These are phyloP conservation scores for Picea abies DNA, from an alignment of 83 land plant species.

Conservation along the genomic window DNA sequence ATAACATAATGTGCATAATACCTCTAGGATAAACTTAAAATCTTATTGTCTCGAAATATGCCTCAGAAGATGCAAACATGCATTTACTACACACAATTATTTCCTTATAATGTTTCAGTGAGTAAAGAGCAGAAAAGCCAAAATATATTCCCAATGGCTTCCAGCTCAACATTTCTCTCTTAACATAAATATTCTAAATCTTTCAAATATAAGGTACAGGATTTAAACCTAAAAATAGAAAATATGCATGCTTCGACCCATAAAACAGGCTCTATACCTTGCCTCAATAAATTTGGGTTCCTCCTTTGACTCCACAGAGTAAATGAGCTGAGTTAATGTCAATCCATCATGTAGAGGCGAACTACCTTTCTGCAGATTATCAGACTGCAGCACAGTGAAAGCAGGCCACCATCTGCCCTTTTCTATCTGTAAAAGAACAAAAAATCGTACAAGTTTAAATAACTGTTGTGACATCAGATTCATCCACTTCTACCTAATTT, in stretches of 20 bases:
- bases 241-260: background rate
- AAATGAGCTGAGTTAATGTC: background rate
- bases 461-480: background rate
- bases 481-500: background rate
- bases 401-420: constrained; percentile 19
- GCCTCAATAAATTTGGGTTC: constrained; percentile 7
- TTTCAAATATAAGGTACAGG: no score
- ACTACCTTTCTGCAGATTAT: background rate
- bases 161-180: no score
- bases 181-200: no score
- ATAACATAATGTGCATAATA: no score
- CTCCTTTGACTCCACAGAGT: constrained; percentile 1
- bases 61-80: no score
- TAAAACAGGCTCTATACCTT: background rate
- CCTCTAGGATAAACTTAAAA: no score
- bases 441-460: background rate
- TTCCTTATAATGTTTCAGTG: no score
- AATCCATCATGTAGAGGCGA: background rate
- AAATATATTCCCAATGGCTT: no score
- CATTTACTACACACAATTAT: no score
- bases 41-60: no score
- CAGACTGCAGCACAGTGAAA: constrained; percentile 1
- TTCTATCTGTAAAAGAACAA: constrained; percentile 1
- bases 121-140: no score
- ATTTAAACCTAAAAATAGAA: no score